These are phyloP conservation scores for Alternaria ethzedia DNA, from an alignment of 2,329 filamentous ascomycete genomes.

Conservation along the genomic window DNA sequence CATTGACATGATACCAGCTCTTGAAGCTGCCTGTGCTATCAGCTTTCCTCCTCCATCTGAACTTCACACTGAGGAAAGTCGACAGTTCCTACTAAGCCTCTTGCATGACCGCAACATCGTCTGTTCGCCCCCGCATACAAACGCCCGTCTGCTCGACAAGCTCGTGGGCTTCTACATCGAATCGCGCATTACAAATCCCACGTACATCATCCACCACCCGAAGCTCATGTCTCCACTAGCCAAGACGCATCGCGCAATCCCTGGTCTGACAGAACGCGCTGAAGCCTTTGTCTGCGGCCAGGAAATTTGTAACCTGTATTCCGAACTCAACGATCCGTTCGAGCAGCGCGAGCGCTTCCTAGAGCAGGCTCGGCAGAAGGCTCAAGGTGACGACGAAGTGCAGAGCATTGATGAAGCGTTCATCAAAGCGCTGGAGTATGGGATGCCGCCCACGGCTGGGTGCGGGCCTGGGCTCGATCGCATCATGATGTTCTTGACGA, in stretches of 20 bases:
- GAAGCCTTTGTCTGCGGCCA: constrained; percentile 97
- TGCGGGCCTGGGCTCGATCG: constrained; percentile 97
- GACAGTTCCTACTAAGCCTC: constrained; percentile 77
- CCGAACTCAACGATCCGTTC: constrained; percentile 96
- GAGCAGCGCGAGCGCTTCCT: constrained; percentile 81
- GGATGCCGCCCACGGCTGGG: constrained; percentile 86
- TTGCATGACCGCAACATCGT: constrained; percentile 90
- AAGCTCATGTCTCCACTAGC: constrained; percentile 95
- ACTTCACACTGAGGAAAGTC: constrained; percentile 87
- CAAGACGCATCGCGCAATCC: constrained; percentile 85
- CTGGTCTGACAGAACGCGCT: constrained; percentile 91
- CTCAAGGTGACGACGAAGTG: constrained; percentile 94
- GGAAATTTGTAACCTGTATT: constrained; percentile 96
- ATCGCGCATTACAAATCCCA: constrained; percentile 90
- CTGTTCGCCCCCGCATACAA: constrained; percentile 88
- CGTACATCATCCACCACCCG: constrained; percentile 82
- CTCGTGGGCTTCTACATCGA: constrained; percentile 93
- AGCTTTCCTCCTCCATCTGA: constrained; percentile 91
- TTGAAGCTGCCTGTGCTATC: constrained; percentile 88
- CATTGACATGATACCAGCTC: constrained; percentile 92
- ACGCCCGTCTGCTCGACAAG: constrained; percentile 95
- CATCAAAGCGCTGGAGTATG: constrained; percentile 86
- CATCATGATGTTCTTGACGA: constrained; percentile 91
- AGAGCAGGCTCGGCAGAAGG: constrained; percentile 92
- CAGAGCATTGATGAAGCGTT: constrained; percentile 97